Percentiles rank a stretch among this genome's conserved stretches.
These are phyloP conservation scores for Cryphonectria nitschkei DNA, from an alignment of 2,329 filamentous ascomycete species.

Conservation along the genomic window DNA sequence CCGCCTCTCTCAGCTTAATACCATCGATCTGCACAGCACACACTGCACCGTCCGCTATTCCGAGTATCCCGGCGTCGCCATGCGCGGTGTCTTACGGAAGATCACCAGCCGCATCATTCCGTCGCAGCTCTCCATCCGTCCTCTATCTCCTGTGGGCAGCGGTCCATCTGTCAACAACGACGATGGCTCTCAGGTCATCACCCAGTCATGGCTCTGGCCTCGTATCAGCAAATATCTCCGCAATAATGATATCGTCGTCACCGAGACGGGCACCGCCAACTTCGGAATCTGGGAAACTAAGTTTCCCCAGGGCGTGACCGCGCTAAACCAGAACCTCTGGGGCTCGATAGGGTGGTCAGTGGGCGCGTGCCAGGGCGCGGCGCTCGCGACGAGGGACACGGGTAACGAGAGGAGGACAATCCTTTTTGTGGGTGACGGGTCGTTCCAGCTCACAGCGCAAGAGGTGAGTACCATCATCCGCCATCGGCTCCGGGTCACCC, in stretches of 20 bases:
- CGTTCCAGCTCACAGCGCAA: conserved; percentile 82
- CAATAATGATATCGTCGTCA: conserved; percentile 76
- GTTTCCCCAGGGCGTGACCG: conserved; percentile 77
- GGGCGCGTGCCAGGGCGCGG: conserved; percentile 65
- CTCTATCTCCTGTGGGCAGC: conserved; percentile 59
- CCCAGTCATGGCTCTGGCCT: conserved; percentile 78
- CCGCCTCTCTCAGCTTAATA: conserved; percentile 73
- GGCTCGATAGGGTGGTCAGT: conserved; percentile 67
- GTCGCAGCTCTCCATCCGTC: conserved; percentile 58
- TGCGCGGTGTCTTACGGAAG: conserved; percentile 77
- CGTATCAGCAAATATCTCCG: conserved; percentile 73
- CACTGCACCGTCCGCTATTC: conserved; percentile 76
- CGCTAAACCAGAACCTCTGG: conserved; percentile 79
- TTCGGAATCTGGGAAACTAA: conserved; percentile 87
- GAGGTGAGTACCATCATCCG: conserved; percentile 84
- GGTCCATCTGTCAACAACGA: conserved; percentile 45
- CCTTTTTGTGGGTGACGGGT: conserved; percentile 87
- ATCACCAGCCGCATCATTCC: conserved; percentile 64
- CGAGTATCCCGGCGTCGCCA: conserved; percentile 75
- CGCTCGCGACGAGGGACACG: conserved; percentile 72
- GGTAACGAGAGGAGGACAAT: conserved; percentile 68
- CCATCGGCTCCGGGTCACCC: conserved; percentile 73
- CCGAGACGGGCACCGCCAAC: conserved; percentile 86
- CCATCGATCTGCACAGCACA: conserved; percentile 80
- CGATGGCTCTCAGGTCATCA: conserved; percentile 54